phyloP scores from a whole-genome alignment of 2,329 filamentous ascomycete genomes.

The Chrysoporthe puriensis region DNA sequence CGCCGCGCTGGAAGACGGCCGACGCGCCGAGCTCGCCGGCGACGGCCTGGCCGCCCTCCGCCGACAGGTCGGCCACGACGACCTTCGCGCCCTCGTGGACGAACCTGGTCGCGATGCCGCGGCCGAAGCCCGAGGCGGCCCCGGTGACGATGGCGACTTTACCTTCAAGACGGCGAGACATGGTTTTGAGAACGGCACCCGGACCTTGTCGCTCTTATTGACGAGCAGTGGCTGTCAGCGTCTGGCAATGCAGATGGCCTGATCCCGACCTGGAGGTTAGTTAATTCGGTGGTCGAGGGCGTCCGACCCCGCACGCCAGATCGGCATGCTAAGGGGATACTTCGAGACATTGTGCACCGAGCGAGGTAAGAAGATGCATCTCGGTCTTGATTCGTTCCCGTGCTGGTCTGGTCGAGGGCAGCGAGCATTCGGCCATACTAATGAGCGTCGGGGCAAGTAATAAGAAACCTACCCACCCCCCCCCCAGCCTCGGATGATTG shows the following conservation, averaged over 20 bases:
- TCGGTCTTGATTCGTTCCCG: not conserved
- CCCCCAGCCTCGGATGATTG: no score
- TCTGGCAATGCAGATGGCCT: not conserved
- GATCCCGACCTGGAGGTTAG: no score
- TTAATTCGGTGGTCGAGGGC: not conserved
- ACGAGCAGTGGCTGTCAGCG: not conserved
- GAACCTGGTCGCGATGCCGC: constrained; percentile 52
- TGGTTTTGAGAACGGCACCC: not conserved
- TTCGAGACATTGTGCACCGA: not conserved
- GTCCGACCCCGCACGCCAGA: constrained; percentile 19
- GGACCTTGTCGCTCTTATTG: not conserved
- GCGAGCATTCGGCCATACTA: no score
- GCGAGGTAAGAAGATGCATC: not conserved
- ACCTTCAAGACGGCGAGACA: constrained; percentile 46
- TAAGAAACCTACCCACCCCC: no score
- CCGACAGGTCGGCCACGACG: constrained; percentile 52
- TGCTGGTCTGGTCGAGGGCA: no score
- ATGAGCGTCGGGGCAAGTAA: no score
- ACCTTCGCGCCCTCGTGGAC: constrained; percentile 31
- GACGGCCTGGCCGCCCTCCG: constrained; percentile 47
- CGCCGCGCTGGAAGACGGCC: constrained; percentile 44
- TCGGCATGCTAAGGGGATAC: constrained; percentile 1
- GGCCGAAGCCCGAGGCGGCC: constrained; percentile 59
- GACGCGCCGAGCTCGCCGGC: constrained; percentile 47
- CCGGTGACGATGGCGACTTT: constrained; percentile 63